phyloP scores from a whole-genome alignment of 345 rosid species.

The Camelina sativa region DNA sequence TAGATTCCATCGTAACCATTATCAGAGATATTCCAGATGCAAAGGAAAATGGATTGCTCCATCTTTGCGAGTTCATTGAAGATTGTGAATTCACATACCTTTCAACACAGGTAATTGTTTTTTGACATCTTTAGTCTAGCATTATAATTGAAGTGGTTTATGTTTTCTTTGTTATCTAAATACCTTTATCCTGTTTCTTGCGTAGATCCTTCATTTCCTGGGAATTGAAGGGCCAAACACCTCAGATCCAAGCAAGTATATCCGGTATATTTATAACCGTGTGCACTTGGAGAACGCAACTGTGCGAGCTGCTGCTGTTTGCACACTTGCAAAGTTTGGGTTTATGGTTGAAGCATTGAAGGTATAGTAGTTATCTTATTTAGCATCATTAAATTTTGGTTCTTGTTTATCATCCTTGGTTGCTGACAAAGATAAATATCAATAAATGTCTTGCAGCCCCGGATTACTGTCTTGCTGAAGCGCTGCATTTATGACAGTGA shows the following conservation, averaged over 20 bases:
- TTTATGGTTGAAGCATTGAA: conserved; percentile 87
- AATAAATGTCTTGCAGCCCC: conserved; percentile 62
- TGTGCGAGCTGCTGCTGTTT: conserved; percentile 95
- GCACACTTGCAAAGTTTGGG: conserved; percentile 95
- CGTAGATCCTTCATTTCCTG: conserved; percentile 93
- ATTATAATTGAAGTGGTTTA: background rate
- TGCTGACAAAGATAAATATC: background rate
- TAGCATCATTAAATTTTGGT: background rate
- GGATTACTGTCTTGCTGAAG: conserved; percentile 77
- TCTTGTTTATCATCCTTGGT: background rate
- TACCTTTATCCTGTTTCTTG: background rate
- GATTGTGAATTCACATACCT: conserved; percentile 99
- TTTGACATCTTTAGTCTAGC: background rate
- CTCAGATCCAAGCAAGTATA: conserved; percentile 91
- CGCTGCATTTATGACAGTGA: conserved; percentile 94
- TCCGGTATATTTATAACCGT: conserved; percentile 98
- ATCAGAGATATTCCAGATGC: conserved; percentile 98
- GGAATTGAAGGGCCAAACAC: conserved; percentile 96
- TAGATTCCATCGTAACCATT: conserved; percentile 93
- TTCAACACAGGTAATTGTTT: conserved; percentile 79
- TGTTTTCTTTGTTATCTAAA: conserved; percentile 14
- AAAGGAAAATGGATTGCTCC: conserved; percentile 95
- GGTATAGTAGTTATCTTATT: conserved; percentile 52
- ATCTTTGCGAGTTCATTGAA: conserved; percentile 97
- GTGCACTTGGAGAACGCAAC: conserved; percentile 99